These are phyloP conservation scores for Verbascum thapsus DNA, from an alignment of 257 asterid species.

Conservation along the genomic window DNA sequence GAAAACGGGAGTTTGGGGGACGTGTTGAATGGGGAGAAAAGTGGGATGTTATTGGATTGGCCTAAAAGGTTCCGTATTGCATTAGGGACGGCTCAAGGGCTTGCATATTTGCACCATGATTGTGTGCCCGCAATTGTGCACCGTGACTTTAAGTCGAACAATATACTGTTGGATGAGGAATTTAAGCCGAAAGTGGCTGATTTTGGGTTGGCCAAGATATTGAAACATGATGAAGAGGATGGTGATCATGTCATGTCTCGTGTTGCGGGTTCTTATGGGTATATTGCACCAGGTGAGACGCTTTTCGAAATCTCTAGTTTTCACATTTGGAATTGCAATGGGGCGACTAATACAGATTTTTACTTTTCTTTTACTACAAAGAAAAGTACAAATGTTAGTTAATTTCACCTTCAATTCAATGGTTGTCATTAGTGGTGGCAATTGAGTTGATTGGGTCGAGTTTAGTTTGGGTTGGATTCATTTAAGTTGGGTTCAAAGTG, in stretches of 20 bases:
- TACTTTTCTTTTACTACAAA: too few relatives aligned
- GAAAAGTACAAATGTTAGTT: too few relatives aligned
- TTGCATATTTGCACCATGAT: conserved; percentile 84
- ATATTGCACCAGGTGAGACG: conserved; percentile 80
- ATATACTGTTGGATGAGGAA: conserved; percentile 36
- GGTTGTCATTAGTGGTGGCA: too few relatives aligned
- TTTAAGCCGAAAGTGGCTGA: conserved; percentile 55
- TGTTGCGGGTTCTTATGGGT: conserved; percentile 84
- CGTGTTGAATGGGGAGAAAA: conserved; percentile 67
- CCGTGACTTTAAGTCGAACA: conserved; percentile 35
- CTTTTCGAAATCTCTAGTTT: too few relatives aligned
- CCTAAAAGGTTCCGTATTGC: conserved; percentile 63
- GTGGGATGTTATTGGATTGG: conserved; percentile 70
- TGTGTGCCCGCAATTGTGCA: conserved; percentile 38
- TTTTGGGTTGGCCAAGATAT: conserved; percentile 74
- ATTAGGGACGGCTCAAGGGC: conserved; percentile 77
- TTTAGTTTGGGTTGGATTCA: too few relatives aligned
- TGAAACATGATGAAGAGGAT: conserved; percentile 38
- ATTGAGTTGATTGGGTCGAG: too few relatives aligned
- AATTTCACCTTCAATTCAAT: too few relatives aligned
- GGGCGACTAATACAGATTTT: too few relatives aligned
- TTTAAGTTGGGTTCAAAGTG: too few relatives aligned
- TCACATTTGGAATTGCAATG: too few relatives aligned
- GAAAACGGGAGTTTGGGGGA: conserved; percentile 70
- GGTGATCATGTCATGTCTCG: conserved; percentile 61